Base-by-base conservation (phyloP, 768 basidiomycete genomes). In the Boletales sp. region DNA sequence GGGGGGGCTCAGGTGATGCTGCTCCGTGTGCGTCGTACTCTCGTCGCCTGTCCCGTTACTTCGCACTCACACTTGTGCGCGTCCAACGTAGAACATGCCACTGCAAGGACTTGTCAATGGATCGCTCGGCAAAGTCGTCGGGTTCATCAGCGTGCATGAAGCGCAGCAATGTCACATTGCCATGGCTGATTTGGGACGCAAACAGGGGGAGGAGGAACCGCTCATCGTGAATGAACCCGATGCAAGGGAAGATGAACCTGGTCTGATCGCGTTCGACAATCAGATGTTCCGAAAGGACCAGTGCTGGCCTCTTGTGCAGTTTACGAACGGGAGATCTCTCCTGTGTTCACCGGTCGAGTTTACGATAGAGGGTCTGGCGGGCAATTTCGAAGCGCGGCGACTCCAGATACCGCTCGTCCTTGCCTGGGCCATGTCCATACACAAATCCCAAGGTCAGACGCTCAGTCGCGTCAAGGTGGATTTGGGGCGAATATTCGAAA, bases 391-490 rank as follows among this genome's bases (percentile, higher is more conserved):
- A 48, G 71, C 68, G 24, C 64, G 61, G 38, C 61, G 71, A 41
- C 27, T 68, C 21, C 62, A 94, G 83, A 62, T 95, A 0, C 91
- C 91, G 0, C 69, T 97, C 15, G 91, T 93, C 45, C 76, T 95
- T 39, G 80, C 94, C 0, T 98, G 94, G 94, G 94, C 95, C 0
- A 95, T 97, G 91, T 90, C 88, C 34, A 98, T 98, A 56, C 97
- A 99, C 69, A 99, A 99, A 68, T 87, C 89, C 7, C 97, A 99
- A 69, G 97, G 97, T 8, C 97, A 98, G 69, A 98, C 97, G 0
- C 77, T 99, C 27, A 86, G 89, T 6, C 81, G 92, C 37, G 94
- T 97, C 58, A 95, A 89, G 60, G 94, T 98, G 38, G 94, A 98
- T 60, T 76, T 99, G 39, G 82, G 78, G 30, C 86, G 82, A 61